phyloP scores from a whole-genome alignment of 2,329 filamentous ascomycete genomes.

The Zymoseptoria tritici region DNA sequence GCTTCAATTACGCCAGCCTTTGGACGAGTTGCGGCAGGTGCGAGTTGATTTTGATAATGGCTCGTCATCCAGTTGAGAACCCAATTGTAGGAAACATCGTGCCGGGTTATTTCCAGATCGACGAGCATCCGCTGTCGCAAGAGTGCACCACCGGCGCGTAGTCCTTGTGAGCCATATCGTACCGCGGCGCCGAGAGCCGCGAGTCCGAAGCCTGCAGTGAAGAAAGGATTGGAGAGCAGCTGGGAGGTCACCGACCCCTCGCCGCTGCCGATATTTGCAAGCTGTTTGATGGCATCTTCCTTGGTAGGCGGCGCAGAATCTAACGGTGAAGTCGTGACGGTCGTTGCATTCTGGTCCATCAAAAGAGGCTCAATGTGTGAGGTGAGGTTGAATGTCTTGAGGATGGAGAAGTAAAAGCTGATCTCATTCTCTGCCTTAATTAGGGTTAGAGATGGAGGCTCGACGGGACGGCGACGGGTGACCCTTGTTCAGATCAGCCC shows the following conservation, averaged over 20 bases:
- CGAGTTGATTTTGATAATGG: constrained; percentile 29
- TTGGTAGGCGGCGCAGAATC: constrained; percentile 7
- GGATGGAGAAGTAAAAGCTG: neutral
- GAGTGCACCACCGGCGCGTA: constrained; percentile 63
- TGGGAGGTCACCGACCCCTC: constrained; percentile 38
- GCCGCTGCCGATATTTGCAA: constrained; percentile 27
- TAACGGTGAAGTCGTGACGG: constrained; percentile 17
- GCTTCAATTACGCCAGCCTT: constrained; percentile 42
- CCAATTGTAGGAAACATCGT: constrained; percentile 90
- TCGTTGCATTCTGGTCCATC: constrained; percentile 30
- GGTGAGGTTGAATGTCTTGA: neutral
- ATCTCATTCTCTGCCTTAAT: neutral
- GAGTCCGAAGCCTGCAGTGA: constrained; percentile 68
- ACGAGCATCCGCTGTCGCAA: constrained; percentile 81
- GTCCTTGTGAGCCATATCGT: constrained; percentile 70
- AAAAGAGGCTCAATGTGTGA: constrained; percentile 5
- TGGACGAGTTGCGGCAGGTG: constrained; percentile 30
- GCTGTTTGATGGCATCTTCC: constrained; percentile 32
- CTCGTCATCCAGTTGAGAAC: constrained; percentile 89
- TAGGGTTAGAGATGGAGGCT: neutral
- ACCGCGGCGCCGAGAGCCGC: constrained; percentile 78
- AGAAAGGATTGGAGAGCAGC: constrained; percentile 46
- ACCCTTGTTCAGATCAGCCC: neutral
- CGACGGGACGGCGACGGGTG: neutral
- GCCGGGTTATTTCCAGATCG: constrained; percentile 90